Percentiles rank a stretch among this genome's conserved stretches.
Evolutionary conservation across 257 asterid genomes (phyloP).

Genomic region (Echites panduratus): DNA sequence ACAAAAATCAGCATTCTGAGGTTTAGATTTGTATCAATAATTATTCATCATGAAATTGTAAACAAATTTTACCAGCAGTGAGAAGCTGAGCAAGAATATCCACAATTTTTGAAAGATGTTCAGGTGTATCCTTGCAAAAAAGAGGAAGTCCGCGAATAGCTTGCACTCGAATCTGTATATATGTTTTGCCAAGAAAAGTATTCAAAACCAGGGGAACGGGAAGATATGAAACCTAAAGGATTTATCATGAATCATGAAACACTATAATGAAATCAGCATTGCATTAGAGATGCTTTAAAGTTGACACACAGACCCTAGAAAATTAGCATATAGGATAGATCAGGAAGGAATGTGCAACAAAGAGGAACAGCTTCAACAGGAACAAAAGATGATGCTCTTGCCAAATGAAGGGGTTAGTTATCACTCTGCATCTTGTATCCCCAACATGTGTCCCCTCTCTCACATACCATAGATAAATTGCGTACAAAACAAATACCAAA

Average conservation of each 20-base stretch:
- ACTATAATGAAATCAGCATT: background rate
- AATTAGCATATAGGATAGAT: too few species aligned
- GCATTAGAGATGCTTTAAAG: too few species aligned
- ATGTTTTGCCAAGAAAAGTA: slow-evolving; percentile 10
- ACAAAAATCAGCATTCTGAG: slow-evolving; percentile 15
- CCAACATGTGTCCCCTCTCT: background rate
- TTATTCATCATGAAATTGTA: slow-evolving; percentile 8
- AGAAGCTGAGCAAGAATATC: slow-evolving; percentile 95
- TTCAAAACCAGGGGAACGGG: slow-evolving; percentile 1
- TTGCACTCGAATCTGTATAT: slow-evolving; percentile 75
- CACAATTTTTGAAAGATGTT: slow-evolving; percentile 82
- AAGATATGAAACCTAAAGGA: background rate
- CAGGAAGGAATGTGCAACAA: too few species aligned
- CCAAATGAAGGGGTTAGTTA: too few species aligned
- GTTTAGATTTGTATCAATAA: slow-evolving; percentile 10
- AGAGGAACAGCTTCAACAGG: too few species aligned
- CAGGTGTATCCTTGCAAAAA: slow-evolving; percentile 97
- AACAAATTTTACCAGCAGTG: slow-evolving; percentile 65
- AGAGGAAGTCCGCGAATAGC: slow-evolving; percentile 97
- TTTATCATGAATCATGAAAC: background rate
- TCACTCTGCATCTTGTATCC: background rate
- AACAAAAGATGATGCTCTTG: too few species aligned
- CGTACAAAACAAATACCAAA: background rate
- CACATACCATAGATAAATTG: background rate
- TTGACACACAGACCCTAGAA: too few species aligned